These are phyloP conservation scores for Phytophthora uliginosa DNA, from an alignment of 352 stramenopile species.

Conservation along the genomic window DNA sequence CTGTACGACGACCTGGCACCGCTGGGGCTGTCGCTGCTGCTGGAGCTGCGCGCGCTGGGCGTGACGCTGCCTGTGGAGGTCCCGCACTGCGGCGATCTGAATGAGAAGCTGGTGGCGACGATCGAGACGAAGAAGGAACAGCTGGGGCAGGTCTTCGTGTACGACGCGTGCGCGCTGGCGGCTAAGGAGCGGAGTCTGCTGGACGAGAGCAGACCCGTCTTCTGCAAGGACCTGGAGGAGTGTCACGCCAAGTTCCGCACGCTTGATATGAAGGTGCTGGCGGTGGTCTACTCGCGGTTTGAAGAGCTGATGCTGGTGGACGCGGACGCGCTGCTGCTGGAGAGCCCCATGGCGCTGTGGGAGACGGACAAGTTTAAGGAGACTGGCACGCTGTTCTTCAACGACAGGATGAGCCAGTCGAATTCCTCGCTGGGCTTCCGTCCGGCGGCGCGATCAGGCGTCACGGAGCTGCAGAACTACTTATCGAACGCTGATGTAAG, in stretches of 20 bases:
- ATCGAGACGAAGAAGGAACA: slow-evolving; percentile 31
- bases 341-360: slow-evolving; percentile 51
- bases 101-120: slow-evolving; percentile 27
- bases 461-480: slow-evolving; percentile 49
- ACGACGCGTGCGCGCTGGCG: slow-evolving; percentile 44
- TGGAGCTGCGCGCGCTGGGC: slow-evolving; percentile 46
- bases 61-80: slow-evolving; percentile 49
- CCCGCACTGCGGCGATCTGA: slow-evolving; percentile 55
- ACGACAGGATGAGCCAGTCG: slow-evolving; percentile 55
- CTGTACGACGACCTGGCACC: slow-evolving; percentile 48
- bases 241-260: slow-evolving; percentile 49
- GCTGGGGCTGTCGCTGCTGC: slow-evolving; percentile 48
- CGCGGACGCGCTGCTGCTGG: slow-evolving; percentile 53
- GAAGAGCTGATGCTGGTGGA: slow-evolving; percentile 67
- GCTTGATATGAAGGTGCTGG: slow-evolving; percentile 46
- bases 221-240: slow-evolving; percentile 43
- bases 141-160: slow-evolving; percentile 39
- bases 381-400: slow-evolving; percentile 65
- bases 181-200: slow-evolving; percentile 39
- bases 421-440: slow-evolving; percentile 43
- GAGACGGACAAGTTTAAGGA: slow-evolving; percentile 34
- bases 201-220: slow-evolving; percentile 36
- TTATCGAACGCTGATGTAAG: slow-evolving; percentile 50
- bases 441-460: slow-evolving; percentile 22
- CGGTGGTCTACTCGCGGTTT: slow-evolving; percentile 55